These are phyloP conservation scores for Daphne laureola DNA, from an alignment of 441 rosid species.

Conservation along the genomic window DNA sequence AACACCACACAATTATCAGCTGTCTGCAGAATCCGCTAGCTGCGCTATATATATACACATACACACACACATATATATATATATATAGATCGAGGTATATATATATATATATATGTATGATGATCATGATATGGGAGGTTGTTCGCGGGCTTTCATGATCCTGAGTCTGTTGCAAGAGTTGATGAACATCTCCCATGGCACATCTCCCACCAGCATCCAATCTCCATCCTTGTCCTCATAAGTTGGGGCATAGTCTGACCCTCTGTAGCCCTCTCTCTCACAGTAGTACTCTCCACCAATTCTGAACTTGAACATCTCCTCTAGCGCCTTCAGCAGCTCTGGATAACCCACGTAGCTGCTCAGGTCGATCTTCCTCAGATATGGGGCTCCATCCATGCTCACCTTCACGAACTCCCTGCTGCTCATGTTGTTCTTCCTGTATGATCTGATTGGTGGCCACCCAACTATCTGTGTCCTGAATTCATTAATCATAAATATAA, in stretches of 20 bases:
- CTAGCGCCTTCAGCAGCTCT: slow-evolving; percentile 56
- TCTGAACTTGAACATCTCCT: slow-evolving; percentile 74
- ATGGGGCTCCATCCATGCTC: slow-evolving; percentile 92
- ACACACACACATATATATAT: too few species aligned
- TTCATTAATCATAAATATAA: slow-evolving; percentile 8
- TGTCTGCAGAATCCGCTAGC: too few species aligned
- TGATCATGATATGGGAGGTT: too few species aligned
- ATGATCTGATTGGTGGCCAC: slow-evolving; percentile 84
- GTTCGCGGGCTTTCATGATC: too few species aligned
- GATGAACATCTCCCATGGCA: slow-evolving; percentile 44
- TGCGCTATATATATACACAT: too few species aligned
- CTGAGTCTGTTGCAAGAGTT: slow-evolving; percentile 61
- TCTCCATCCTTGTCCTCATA: slow-evolving; percentile 93
- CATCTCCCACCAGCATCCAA: slow-evolving; percentile 77
- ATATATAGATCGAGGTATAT: too few species aligned
- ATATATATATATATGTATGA: too few species aligned
- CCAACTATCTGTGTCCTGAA: slow-evolving; percentile 77
- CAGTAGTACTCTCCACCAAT: slow-evolving; percentile 44
- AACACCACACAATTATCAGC: too few species aligned
- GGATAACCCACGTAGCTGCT: slow-evolving; percentile 49
- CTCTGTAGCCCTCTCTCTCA: slow-evolving; percentile 77
- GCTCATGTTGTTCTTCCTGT: slow-evolving; percentile 55
- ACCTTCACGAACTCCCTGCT: slow-evolving; percentile 64
- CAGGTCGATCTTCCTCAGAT: slow-evolving; percentile 78
- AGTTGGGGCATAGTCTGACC: slow-evolving; percentile 73